Conservation (phyloP, 2,329 filamentous ascomycete genomes). For the Epichloe amarillans region DNA sequence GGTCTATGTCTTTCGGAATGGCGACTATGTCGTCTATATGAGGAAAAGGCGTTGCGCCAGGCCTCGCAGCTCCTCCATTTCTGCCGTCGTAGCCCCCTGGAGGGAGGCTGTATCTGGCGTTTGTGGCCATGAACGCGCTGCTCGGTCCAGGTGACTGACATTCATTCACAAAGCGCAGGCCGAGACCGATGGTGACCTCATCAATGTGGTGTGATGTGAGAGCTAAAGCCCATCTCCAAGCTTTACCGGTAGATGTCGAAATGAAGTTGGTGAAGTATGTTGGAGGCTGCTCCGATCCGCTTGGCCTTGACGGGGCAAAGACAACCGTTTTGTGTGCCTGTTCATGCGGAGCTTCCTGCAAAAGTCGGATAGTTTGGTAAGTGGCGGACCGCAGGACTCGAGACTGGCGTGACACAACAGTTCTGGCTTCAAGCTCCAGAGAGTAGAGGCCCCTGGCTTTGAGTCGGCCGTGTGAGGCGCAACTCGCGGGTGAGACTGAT, state of each 20-base stretch:
- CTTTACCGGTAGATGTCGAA: not conserved
- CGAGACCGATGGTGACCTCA: not conserved
- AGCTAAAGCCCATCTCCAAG: not conserved
- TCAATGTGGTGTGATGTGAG: constrained; percentile 1
- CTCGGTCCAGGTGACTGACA: not conserved
- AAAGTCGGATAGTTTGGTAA: not conserved
- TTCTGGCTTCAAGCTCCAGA: not conserved
- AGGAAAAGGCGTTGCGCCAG: constrained; percentile 25
- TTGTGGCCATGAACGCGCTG: constrained; percentile 16
- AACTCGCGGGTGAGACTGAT: not conserved
- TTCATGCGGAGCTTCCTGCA: not conserved
- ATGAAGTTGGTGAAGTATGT: not conserved
- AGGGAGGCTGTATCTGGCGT: constrained; percentile 18
- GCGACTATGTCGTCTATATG: constrained; percentile 42
- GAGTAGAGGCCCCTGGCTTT: not conserved
- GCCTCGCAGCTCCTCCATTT: constrained; percentile 14
- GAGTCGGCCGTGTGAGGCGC: not conserved
- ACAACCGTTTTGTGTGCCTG: not conserved
- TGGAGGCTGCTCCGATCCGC: not conserved
- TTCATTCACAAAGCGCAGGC: constrained; percentile 4
- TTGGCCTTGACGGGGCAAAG: not conserved
- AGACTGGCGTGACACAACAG: not conserved
- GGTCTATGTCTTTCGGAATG: constrained; percentile 31
- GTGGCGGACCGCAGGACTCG: not conserved
- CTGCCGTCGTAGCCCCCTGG: constrained; percentile 14